phyloP scores from a whole-genome alignment of 2,329 filamentous ascomycete species.

The Lomentospora prolificans region DNA sequence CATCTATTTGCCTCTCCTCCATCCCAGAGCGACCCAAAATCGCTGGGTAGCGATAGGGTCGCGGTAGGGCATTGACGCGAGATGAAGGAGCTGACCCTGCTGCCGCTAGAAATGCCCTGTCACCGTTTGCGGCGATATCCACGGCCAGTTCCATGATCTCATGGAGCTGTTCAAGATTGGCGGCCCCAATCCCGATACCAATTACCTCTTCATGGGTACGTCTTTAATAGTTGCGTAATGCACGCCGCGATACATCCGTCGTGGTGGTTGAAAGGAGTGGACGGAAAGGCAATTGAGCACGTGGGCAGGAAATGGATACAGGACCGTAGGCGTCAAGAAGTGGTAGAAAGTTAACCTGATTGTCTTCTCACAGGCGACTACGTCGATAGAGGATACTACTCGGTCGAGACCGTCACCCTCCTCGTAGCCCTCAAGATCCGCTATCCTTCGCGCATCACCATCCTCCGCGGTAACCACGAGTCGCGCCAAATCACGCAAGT shows the following conservation, averaged over 20 bases:
- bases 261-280: neutral
- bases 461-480: constrained; percentile 97
- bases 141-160: constrained; percentile 96
- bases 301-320: neutral
- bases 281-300: no score
- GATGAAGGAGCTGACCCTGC: constrained; percentile 4
- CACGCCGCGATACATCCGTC: neutral
- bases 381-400: constrained; percentile 97
- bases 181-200: constrained; percentile 94
- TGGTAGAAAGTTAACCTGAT: constrained; percentile 9
- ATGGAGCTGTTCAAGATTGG: constrained; percentile 99
- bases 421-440: constrained; percentile 95
- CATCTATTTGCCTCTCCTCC: neutral
- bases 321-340: neutral
- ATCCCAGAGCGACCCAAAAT: neutral
- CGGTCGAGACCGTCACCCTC: constrained; percentile 93
- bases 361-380: constrained; percentile 63
- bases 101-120: constrained; percentile 80
- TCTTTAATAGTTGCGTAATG: neutral
- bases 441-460: constrained; percentile 95
- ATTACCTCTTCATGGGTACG: constrained; percentile 98
- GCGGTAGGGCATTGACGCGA: neutral
- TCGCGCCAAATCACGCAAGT: constrained; percentile 98
- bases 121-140: constrained; percentile 97
- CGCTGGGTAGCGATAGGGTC: neutral